A percentile compares a stretch with the other conserved stretches of the same genome.
Evolutionary conservation across 2,329 filamentous ascomycete species (phyloP).

Genomic region (Venturia aucupariae): DNA sequence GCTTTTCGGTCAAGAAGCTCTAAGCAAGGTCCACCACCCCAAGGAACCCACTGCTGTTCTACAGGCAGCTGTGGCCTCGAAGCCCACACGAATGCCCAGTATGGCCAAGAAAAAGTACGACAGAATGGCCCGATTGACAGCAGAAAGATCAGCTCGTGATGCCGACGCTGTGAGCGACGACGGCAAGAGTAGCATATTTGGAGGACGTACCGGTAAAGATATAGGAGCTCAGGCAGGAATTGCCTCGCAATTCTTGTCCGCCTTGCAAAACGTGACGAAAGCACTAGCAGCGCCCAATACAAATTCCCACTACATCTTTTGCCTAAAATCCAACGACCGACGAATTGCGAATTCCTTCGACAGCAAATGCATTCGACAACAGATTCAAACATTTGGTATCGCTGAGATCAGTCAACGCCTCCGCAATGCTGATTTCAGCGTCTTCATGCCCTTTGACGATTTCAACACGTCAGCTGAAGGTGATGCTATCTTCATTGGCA

Average conservation of each 20-base stretch:
- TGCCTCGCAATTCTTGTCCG: slow-evolving; percentile 81
- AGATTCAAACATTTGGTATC: slow-evolving; percentile 91
- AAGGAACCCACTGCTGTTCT: slow-evolving; percentile 84
- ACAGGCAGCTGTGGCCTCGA: slow-evolving; percentile 93
- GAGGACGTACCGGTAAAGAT: slow-evolving; percentile 28
- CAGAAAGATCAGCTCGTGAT: slow-evolving; percentile 33
- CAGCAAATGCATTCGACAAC: slow-evolving; percentile 92
- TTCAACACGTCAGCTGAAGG: slow-evolving; percentile 81
- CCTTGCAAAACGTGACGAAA: slow-evolving; percentile 83
- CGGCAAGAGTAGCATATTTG: slow-evolving; percentile 29
- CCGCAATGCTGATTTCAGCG: slow-evolving; percentile 85
- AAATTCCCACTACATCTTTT: slow-evolving; percentile 95
- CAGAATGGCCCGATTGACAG: slow-evolving; percentile 33
- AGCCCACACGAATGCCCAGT: slow-evolving; percentile 84
- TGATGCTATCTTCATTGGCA: slow-evolving; percentile 69
- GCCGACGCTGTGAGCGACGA: slow-evolving; percentile 22
- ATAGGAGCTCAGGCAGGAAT: slow-evolving; percentile 64
- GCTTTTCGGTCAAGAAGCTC: slow-evolving; percentile 89
- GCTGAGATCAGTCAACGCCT: slow-evolving; percentile 93
- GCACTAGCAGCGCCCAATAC: slow-evolving; percentile 73
- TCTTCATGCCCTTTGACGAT: slow-evolving; percentile 92
- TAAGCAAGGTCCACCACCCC: slow-evolving; percentile 89
- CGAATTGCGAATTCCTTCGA: slow-evolving; percentile 98
- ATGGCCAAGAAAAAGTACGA: slow-evolving; percentile 74
- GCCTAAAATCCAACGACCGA: slow-evolving; percentile 91